Evolutionary conservation across 164 flowering plant species (phyloP).

Genomic region (grape (Vitis vinifera)): ASM3070453v1 NC_081812.1:21035001-21035500

Average conservation of each 20-base stretch:
- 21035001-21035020: not conserved
- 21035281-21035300: constrained; percentile 89
- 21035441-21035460: not conserved
- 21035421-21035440: constrained; percentile 17
- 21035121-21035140: not conserved
- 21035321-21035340: constrained; percentile 78
- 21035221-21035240: constrained; percentile 93
- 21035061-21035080: constrained; percentile 87
- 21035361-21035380: constrained; percentile 95
- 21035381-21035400: constrained; percentile 97
- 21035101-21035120: constrained; percentile 85
- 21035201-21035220: constrained; percentile 27
- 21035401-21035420: constrained; percentile 79
- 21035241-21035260: constrained; percentile 80
- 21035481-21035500: too few relatives aligned
- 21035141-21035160: not conserved
- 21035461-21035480: not conserved
- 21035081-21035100: constrained; percentile 85
- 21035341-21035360: constrained; percentile 96
- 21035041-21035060: constrained; percentile 83
- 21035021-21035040: constrained; percentile 62
- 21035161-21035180: not conserved
- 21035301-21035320: constrained; percentile 87
- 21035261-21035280: constrained; percentile 97
- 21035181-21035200: not conserved